phyloP scores from a whole-genome alignment of 2,329 filamentous ascomycete genomes.

The Incumbomyces delicatus region DNA sequence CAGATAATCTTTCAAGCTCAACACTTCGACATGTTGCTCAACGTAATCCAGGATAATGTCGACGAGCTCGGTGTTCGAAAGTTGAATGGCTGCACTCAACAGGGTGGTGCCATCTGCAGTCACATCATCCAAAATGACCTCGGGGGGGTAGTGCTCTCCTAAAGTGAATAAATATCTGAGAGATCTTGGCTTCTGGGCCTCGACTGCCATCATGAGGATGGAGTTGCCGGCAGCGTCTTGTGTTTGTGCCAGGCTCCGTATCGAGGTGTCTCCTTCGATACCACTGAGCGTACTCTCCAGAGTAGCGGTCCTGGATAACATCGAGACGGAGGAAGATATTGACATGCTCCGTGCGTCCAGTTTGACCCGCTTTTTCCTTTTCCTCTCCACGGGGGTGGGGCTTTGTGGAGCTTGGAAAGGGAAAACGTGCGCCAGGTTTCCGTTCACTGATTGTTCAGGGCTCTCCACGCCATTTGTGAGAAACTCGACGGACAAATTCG shows the following conservation, averaged over 20 bases:
- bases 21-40: constrained; percentile 45
- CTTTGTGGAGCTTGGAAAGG: constrained; percentile 62
- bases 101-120: constrained; percentile 87
- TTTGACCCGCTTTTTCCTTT: constrained; percentile 61
- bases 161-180: constrained; percentile 71
- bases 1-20: constrained; percentile 58
- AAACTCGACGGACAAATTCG: constrained; percentile 14
- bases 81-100: constrained; percentile 80
- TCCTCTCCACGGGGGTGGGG: constrained; percentile 27
- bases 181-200: constrained; percentile 60
- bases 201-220: constrained; percentile 75
- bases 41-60: constrained; percentile 66
- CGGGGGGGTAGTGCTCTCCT: constrained; percentile 61
- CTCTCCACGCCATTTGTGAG: constrained; percentile 12
- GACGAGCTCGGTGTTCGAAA: constrained; percentile 65
- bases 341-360: constrained; percentile 87
- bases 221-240: constrained; percentile 67
- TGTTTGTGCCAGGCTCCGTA: constrained; percentile 51
- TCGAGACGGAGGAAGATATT: constrained; percentile 73
- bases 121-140: constrained; percentile 66
- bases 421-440: constrained; percentile 71
- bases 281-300: constrained; percentile 63
- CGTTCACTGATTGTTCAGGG: constrained; percentile 31
- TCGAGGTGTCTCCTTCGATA: constrained; percentile 76
- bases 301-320: constrained; percentile 68